Conservation (phyloP, 768 basidiomycete species). For the Mycena polygramma region DNA sequence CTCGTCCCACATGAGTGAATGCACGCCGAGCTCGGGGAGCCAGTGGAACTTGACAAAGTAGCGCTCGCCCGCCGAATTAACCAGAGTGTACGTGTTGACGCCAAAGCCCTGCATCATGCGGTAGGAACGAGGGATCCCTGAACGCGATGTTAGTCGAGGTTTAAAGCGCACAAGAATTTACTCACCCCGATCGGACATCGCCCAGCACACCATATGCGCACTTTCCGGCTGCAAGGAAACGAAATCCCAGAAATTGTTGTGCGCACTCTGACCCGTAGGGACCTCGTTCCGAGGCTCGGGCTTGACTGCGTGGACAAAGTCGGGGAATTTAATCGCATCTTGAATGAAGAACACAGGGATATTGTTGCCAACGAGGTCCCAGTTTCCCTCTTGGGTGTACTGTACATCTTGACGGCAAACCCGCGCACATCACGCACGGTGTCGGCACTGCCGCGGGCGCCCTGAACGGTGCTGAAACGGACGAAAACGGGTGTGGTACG, state of each 20-base stretch:
- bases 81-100: slow-evolving; percentile 86
- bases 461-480: slow-evolving; percentile 90
- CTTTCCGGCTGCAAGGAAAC: slow-evolving; percentile 60
- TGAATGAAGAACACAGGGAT: slow-evolving; percentile 89
- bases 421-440: slow-evolving; percentile 90
- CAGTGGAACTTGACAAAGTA: slow-evolving; percentile 93
- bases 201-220: slow-evolving; percentile 86
- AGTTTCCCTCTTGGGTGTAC: slow-evolving; percentile 88
- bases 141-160: no score
- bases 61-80: slow-evolving; percentile 75
- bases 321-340: slow-evolving; percentile 88
- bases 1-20: slow-evolving; percentile 91
- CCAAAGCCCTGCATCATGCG: slow-evolving; percentile 94
- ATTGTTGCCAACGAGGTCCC: slow-evolving; percentile 90
- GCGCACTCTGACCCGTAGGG: slow-evolving; percentile 75
- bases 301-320: slow-evolving; percentile 87
- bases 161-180: neutral
- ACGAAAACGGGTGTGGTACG: slow-evolving; percentile 83
- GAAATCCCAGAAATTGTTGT: slow-evolving; percentile 94
- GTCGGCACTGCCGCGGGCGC: slow-evolving; percentile 84
- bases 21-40: slow-evolving; percentile 84
- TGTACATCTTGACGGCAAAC: slow-evolving; percentile 88
- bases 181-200: slow-evolving; percentile 80
- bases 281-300: slow-evolving; percentile 90
- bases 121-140: slow-evolving; percentile 79